A percentile compares a stretch with the other conserved stretches of the same genome.
These are phyloP conservation scores for Russula sp. DNA, from an alignment of 768 basidiomycete species.

Conservation along the genomic window DNA sequence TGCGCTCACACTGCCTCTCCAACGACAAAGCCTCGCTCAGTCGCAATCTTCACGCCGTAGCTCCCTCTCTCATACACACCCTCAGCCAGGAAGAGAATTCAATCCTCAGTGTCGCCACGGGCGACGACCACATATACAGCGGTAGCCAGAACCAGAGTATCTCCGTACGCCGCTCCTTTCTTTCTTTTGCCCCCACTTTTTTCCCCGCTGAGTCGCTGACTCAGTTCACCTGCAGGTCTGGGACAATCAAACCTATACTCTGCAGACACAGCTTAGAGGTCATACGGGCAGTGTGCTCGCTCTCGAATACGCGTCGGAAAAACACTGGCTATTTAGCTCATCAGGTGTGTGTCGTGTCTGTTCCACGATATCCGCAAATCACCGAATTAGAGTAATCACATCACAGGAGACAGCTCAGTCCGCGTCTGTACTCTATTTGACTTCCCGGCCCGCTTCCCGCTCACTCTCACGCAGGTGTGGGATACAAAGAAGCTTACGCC, in stretches of 20 bases:
- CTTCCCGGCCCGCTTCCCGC: conserved; percentile 2
- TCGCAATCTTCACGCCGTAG: conserved; percentile 27
- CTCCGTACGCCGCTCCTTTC: conserved; percentile 17
- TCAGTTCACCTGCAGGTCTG: conserved; percentile 65
- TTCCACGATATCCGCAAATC: background rate
- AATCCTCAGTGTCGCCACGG: conserved; percentile 23
- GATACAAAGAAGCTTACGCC: conserved; percentile 62
- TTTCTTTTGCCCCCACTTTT: background rate
- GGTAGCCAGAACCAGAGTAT: conserved; percentile 30
- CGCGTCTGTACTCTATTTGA: conserved; percentile 49
- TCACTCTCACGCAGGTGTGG: conserved; percentile 62
- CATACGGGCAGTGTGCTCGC: conserved; percentile 84
- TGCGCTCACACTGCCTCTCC: background rate
- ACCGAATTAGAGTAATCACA: background rate
- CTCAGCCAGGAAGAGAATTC: conserved; percentile 24
- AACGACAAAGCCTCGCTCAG: conserved; percentile 26
- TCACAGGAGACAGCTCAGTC: conserved; percentile 80
- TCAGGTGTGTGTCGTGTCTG: conserved; percentile 54
- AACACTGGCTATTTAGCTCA: conserved; percentile 85
- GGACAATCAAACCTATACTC: conserved; percentile 67
- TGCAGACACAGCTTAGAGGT: conserved; percentile 67
- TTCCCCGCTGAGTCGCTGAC: background rate
- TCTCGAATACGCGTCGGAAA: conserved; percentile 70
- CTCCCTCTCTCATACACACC: conserved; percentile 21
- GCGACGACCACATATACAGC: conserved; percentile 28